These are phyloP conservation scores for Paramecium sexaurelia DNA, from an alignment of 73 alveolate species.

Conservation along the genomic window DNA sequence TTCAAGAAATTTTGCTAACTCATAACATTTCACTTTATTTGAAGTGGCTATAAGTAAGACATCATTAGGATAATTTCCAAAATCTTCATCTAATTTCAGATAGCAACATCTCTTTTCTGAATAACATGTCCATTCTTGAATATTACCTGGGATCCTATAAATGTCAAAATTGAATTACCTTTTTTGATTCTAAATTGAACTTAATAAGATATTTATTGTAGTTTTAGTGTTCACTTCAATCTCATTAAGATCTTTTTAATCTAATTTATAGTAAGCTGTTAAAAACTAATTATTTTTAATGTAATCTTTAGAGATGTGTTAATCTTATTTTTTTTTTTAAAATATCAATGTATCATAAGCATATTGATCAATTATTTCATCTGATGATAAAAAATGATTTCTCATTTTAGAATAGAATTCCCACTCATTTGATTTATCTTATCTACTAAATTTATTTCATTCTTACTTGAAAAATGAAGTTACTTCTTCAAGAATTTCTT, in stretches of 20 bases:
- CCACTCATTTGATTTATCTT: not conserved
- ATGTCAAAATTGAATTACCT: not conserved
- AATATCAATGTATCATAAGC: not conserved
- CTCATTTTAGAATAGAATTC: not conserved
- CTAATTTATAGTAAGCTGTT: not conserved
- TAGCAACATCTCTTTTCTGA: not conserved
- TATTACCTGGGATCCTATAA: not conserved
- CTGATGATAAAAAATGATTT: not conserved
- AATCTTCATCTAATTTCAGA: not conserved
- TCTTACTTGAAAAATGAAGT: too few relatives aligned
- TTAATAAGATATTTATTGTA: not conserved
- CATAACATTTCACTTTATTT: not conserved
- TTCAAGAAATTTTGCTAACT: not conserved
- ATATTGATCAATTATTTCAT: not conserved
- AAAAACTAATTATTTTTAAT: not conserved
- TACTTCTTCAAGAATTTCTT: too few relatives aligned
- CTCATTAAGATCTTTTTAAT: not conserved
- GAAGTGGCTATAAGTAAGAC: not conserved
- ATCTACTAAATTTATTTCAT: too few relatives aligned
- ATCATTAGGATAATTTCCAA: not conserved
- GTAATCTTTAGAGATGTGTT: too few relatives aligned
- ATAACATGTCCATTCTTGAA: not conserved
- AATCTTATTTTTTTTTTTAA: not conserved
- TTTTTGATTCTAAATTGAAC: not conserved
- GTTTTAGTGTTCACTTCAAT: not conserved